Percentiles rank a stretch among this genome's conserved stretches.
phyloP scores from a whole-genome alignment of 768 basidiomycete species.

The Boletellus ananiceps region DNA sequence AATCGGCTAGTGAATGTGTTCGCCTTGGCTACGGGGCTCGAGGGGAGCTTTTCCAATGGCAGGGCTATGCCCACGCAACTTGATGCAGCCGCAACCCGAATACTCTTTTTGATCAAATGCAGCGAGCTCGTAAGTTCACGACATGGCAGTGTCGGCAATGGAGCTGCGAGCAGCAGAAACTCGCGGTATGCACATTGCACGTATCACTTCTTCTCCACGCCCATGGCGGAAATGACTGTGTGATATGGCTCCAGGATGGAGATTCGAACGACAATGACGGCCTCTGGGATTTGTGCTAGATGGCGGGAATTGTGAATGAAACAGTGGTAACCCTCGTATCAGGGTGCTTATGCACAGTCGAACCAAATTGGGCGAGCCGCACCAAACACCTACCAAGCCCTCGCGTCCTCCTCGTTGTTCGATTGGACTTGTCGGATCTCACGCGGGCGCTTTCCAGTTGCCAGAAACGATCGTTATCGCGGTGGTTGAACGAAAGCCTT shows the following conservation, averaged over 20 bases:
- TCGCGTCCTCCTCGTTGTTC: conserved; percentile 12
- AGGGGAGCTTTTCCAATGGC: conserved; percentile 3
- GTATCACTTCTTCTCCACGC: neutral
- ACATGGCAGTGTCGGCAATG: conserved; percentile 7
- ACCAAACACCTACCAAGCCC: neutral
- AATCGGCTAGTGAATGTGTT: neutral
- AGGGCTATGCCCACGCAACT: neutral
- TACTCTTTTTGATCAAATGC: neutral
- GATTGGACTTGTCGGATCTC: neutral
- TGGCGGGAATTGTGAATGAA: no score
- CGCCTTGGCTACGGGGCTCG: conserved; percentile 1
- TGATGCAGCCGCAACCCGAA: neutral
- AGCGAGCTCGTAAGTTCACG: conserved; percentile 15
- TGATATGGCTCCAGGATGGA: no score
- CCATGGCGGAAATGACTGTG: no score
- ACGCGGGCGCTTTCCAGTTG: neutral
- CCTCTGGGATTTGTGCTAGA: no score
- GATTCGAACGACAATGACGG: no score
- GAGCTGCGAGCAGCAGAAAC: conserved; percentile 5
- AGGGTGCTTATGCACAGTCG: no score
- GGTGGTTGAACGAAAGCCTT: neutral
- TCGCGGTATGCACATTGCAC: conserved; percentile 10
- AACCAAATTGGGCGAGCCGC: no score
- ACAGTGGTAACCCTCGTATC: no score
- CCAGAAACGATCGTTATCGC: neutral